These are phyloP conservation scores for Arthrobotrys entomopaga DNA, from an alignment of 2,329 filamentous ascomycete species.

Conservation along the genomic window DNA sequence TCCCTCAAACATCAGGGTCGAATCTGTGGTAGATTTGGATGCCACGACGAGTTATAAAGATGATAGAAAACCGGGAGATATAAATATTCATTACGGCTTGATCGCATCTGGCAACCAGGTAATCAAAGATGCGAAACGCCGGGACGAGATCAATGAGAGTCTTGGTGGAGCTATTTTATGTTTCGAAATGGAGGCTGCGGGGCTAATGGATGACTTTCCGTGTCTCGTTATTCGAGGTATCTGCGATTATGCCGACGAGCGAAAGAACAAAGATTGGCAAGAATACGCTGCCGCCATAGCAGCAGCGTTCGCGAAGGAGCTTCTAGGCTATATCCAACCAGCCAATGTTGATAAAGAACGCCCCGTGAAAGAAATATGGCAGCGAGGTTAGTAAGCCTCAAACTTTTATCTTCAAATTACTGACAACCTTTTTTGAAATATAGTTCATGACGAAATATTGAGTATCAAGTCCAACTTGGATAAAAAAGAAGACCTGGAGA, in stretches of 20 bases:
- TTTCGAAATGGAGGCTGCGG: conserved; percentile 61
- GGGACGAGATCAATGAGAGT: conserved; percentile 35
- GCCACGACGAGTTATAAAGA: background rate
- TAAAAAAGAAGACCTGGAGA: conserved; percentile 12
- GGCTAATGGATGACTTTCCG: conserved; percentile 55
- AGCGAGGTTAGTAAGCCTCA: conserved; percentile 8
- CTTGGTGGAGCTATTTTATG: conserved; percentile 34
- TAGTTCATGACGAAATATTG: conserved; percentile 1
- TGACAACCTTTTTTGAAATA: background rate
- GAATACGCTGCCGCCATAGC: conserved; percentile 23
- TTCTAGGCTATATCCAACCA: conserved; percentile 14
- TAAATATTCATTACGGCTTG: conserved; percentile 28
- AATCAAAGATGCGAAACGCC: conserved; percentile 42
- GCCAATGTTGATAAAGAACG: background rate
- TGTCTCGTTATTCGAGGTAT: conserved; percentile 36
- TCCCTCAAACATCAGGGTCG: too few species aligned
- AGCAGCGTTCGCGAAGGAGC: conserved; percentile 28
- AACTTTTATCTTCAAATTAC: background rate
- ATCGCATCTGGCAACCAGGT: conserved; percentile 34
- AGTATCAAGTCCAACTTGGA: background rate
- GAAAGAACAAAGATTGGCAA: conserved; percentile 35
- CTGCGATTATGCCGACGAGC: conserved; percentile 35
- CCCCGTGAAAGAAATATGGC: conserved; percentile 3
- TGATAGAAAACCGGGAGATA: conserved; percentile 1
- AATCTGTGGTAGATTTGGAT: too few species aligned